These are phyloP conservation scores for Hevea brasiliensis DNA, from an alignment of 345 rosid species.

Conservation along the genomic window DNA sequence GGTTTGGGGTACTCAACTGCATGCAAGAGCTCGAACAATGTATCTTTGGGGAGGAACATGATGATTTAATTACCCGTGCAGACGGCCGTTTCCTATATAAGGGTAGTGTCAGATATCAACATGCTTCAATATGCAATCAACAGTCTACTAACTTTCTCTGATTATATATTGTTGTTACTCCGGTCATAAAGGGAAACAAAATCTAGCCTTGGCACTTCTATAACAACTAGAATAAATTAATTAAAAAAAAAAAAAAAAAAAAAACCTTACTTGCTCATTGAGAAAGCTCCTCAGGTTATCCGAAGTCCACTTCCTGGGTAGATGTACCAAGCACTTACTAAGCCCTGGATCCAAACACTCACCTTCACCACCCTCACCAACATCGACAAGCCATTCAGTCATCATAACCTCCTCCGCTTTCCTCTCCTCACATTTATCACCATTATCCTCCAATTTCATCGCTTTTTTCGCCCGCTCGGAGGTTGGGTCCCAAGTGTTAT, in stretches of 20 bases:
- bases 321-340: conserved; percentile 77
- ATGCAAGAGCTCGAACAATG: no score
- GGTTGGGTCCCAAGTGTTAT: conserved; percentile 94
- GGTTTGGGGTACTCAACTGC: no score
- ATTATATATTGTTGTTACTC: no score
- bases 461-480: conserved; percentile 80
- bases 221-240: not conserved
- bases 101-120: no score
- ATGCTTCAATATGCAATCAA: no score
- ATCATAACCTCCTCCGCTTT: conserved; percentile 48
- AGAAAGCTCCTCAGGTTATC: conserved; percentile 64
- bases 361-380: conserved; percentile 37
- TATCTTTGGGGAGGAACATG: no score
- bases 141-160: no score
- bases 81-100: no score
- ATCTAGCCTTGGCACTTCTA: not conserved
- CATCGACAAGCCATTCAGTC: conserved; percentile 50
- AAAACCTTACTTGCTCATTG: conserved; percentile 49
- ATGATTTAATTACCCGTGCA: no score
- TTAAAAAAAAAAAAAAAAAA: not conserved
- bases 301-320: conserved; percentile 68
- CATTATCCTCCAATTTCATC: conserved; percentile 32
- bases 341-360: conserved; percentile 44
- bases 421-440: conserved; percentile 21
- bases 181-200: not conserved